Conservation (phyloP, 1,139 yeast genomes). For the Zhuliangozyma blackwelliae region DNA sequence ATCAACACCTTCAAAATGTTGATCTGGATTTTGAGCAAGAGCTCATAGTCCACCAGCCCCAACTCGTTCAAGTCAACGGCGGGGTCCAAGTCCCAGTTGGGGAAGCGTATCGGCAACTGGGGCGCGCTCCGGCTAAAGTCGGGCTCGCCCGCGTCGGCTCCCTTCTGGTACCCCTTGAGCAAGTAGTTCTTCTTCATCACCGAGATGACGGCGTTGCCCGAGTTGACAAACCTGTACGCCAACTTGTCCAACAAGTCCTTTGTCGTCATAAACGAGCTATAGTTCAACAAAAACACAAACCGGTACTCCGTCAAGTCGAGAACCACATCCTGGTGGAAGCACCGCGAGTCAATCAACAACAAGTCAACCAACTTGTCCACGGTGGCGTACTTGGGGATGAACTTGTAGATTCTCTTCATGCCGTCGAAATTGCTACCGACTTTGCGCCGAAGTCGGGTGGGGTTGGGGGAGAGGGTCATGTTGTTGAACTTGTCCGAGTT, state of each 20-base stretch:
- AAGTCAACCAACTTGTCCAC: conserved; percentile 41
- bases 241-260: conserved; percentile 39
- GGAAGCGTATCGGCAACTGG: conserved; percentile 27
- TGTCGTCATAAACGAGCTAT: conserved; percentile 40
- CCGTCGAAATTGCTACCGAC: conserved; percentile 3
- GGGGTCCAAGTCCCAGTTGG: conserved; percentile 50
- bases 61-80: conserved; percentile 32
- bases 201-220: conserved; percentile 47
- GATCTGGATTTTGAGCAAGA: conserved; percentile 67
- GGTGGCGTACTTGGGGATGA: conserved; percentile 40
- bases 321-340: conserved; percentile 33
- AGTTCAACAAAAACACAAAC: conserved; percentile 41
- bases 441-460: not conserved
- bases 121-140: conserved; percentile 2
- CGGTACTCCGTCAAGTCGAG: conserved; percentile 43
- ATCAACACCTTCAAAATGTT: conserved; percentile 78
- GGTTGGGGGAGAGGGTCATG: conserved; percentile 20
- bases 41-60: conserved; percentile 51
- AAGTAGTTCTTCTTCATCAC: conserved; percentile 34
- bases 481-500: conserved; percentile 40
- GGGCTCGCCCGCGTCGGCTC: conserved; percentile 3
- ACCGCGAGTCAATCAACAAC: conserved; percentile 36
- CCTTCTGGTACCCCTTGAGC: conserved; percentile 7
- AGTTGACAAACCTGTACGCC: conserved; percentile 41
- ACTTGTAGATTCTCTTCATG: conserved; percentile 9